Evolutionary conservation across 306 rosid genomes (phyloP).

Genomic region (Neltuma alba): DNA sequence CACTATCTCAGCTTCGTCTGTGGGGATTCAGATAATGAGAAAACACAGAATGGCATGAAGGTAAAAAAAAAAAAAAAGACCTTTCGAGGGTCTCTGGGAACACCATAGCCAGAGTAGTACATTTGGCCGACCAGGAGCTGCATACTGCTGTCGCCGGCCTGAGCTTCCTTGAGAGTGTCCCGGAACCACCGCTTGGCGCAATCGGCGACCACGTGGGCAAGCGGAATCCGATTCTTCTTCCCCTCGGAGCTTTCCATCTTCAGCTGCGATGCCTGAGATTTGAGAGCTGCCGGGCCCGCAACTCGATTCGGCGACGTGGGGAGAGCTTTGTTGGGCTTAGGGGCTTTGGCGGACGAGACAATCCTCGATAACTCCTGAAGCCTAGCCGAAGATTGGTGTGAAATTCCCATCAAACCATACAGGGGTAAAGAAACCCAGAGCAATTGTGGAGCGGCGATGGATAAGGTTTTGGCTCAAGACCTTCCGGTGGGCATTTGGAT

Average conservation of each 20-base stretch:
- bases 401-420: slow-evolving; percentile 55
- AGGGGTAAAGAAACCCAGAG: not conserved
- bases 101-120: slow-evolving; percentile 73
- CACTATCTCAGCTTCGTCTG: not conserved
- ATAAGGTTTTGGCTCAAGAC: not conserved
- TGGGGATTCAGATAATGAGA: not conserved
- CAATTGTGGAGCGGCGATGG: not conserved
- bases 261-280: slow-evolving; percentile 28
- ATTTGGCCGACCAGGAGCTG: slow-evolving; percentile 69
- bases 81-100: slow-evolving; percentile 53
- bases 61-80: slow-evolving; percentile 16
- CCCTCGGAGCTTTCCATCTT: slow-evolving; percentile 43
- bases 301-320: slow-evolving; percentile 37
- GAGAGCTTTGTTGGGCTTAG: slow-evolving; percentile 28
- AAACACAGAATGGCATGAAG: not conserved
- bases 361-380: slow-evolving; percentile 55
- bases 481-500: not conserved
- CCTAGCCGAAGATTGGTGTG: slow-evolving; percentile 46
- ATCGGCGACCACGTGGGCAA: slow-evolving; percentile 60
- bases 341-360: slow-evolving; percentile 46
- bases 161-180: slow-evolving; percentile 72
- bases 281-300: slow-evolving; percentile 35
- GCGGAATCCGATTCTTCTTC: slow-evolving; percentile 45
- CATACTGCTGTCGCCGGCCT: slow-evolving; percentile 64
- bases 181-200: slow-evolving; percentile 73